These are phyloP conservation scores for Annulohypoxylon nitens DNA, from an alignment of 495 filamentous ascomycete genomes.

Conservation along the genomic window DNA sequence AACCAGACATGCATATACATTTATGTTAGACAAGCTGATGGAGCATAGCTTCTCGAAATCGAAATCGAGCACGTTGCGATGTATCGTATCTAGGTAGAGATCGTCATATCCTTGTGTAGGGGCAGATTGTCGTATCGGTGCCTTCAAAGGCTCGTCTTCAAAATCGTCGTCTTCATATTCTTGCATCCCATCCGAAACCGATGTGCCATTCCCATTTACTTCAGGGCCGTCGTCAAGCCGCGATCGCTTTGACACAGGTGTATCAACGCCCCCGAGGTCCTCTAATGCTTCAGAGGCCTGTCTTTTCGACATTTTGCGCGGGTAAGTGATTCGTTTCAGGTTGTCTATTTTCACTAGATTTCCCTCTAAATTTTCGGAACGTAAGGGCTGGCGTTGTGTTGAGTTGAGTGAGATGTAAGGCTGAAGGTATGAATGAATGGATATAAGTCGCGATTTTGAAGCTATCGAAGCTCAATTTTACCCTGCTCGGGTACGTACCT, in stretches of 20 bases:
- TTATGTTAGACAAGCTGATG: conserved; percentile 94
- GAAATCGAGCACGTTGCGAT: conserved; percentile 89
- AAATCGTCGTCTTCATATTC: conserved; percentile 60
- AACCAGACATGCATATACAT: conserved; percentile 97
- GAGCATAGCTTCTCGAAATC: conserved; percentile 99
- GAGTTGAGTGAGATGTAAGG: conserved; percentile 11
- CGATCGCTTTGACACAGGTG: conserved; percentile 82
- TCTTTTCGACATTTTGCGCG: conserved; percentile 76
- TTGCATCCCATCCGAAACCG: conserved; percentile 51
- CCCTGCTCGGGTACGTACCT: conserved; percentile 33
- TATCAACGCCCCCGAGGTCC: conserved; percentile 67
- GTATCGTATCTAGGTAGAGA: conserved; percentile 97
- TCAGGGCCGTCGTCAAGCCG: conserved; percentile 71
- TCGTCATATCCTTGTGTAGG: conserved; percentile 93
- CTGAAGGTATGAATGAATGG: neutral
- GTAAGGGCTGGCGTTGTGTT: neutral
- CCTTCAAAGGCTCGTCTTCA: conserved; percentile 60
- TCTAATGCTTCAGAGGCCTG: conserved; percentile 83
- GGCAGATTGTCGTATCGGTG: conserved; percentile 73
- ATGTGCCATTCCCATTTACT: conserved; percentile 49
- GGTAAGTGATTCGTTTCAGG: neutral
- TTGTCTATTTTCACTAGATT: neutral
- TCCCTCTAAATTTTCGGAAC: neutral
- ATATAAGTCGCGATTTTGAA: conserved; percentile 39
- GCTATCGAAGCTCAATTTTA: conserved; percentile 39